Conservation (phyloP, 441 rosid species). For the Croton laevigatus region DNA sequence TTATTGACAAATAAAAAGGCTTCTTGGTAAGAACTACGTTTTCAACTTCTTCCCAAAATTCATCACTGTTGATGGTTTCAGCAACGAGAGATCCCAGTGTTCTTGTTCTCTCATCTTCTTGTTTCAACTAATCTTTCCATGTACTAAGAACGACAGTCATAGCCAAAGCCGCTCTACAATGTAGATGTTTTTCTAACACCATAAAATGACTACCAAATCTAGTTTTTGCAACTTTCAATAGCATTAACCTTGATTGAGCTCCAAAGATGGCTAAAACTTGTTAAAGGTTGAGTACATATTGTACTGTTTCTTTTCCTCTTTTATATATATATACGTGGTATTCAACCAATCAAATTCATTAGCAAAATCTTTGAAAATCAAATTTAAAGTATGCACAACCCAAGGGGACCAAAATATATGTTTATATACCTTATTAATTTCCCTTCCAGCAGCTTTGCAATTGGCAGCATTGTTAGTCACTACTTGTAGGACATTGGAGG, state of each 20-base stretch:
- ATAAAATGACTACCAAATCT: background rate
- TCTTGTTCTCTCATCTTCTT: background rate
- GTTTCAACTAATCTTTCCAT: background rate
- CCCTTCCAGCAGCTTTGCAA: background rate
- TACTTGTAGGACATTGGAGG: background rate
- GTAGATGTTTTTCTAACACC: background rate
- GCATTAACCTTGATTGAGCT: background rate
- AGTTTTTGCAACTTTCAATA: background rate
- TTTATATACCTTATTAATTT: too few species aligned
- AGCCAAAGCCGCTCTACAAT: background rate
- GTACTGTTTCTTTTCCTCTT: background rate
- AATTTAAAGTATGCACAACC: too few species aligned
- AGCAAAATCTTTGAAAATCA: too few species aligned
- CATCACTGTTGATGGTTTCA: background rate
- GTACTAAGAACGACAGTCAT: background rate
- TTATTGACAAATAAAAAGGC: background rate
- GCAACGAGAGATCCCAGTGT: background rate
- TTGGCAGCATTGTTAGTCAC: background rate
- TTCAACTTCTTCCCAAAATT: background rate
- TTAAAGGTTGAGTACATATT: background rate
- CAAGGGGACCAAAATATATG: too few species aligned
- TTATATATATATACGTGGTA: too few species aligned
- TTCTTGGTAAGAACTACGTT: background rate
- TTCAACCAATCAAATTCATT: too few species aligned
- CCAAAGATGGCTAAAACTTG: background rate